Evolutionary conservation across 352 stramenopile genomes (phyloP), one percentile per base, ranked within the genome.

Genomic region (Globisporangium radiosum): DNA sequence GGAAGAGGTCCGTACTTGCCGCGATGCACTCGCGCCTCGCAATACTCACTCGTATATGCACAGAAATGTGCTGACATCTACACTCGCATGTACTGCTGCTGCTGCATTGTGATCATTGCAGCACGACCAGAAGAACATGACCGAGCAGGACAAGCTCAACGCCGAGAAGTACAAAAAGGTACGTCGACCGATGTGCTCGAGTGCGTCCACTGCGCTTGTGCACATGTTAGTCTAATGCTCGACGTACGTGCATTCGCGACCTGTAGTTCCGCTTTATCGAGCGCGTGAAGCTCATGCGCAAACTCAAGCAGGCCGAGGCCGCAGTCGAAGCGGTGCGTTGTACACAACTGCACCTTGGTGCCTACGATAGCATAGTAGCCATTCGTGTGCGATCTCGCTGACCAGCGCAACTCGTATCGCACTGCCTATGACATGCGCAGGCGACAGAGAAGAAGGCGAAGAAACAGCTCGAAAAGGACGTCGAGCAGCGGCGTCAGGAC

Each of bases 81-180:
- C 7, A 47, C 48, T n/a, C 13, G 7, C 39, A 43, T 43, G 19
- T 14, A 40, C 5, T 59, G 44, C 8, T 14, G 1, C n/a, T 15
- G 44, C 14, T 44, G 19, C 36, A 10, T 6, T 57, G 13, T 47
- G 44, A 5, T 25, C 17, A 13, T 17, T 8, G 7, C 54, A 86
- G 76, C 58, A 78, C 33, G 59, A 71, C 48, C 62, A 74, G 49
- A 89, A 87, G 45, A 60, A 72, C 4, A 67, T 77, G 53, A 60
- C 82, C 14, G 68, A 74, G 17, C 52, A 75, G 57, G 71, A 90
- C 48, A 92, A 91, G 68, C 77, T 85, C 54, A 88, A 79, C 56
- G 75, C 67, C 4, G 83, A 90, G 50, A 92, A 90, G 56, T 90
- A 86, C 77, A 92, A 92, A 60, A 84, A 81, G 66, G 81, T 90